Base-by-base conservation (phyloP, 1,139 yeast species). In the Debaryomycetaceae sp. region DNA sequence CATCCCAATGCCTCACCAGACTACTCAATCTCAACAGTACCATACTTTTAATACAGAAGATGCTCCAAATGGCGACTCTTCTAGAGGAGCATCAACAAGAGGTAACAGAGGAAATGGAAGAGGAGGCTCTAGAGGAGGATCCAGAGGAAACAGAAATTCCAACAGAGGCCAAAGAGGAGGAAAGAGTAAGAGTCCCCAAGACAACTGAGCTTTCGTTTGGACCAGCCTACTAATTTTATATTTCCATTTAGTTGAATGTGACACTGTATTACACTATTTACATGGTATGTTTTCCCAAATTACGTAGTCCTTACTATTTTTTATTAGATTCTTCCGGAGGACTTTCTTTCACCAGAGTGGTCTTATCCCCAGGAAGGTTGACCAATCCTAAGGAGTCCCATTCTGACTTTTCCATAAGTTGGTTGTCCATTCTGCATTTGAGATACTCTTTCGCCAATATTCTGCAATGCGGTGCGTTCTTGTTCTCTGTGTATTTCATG, bases 381-480 rank as follows among this genome's bases (percentile, higher is more conserved):
- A 66, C 61, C 39, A 90, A 72, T 0, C 97, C 97, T 42, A 90
- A 68, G 45, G 87, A 82, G 42, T 79, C 81, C 97, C 97, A 90
- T 24, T 80, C 83, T 41, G 87, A 89, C 51, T 72, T 62, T 31
- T 85, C 95, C 97, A 90, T 90, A 42, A 90, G 70, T 45, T 88
- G 86, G 60, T 90, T 75, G 43, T 88, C 90, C 98, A 93, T 93
- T 52, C 99, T 72, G 61, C 99, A 93, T 43, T 81, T 78, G 46
- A 93, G 70, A 59, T 91, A 93, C 36, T 72, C 76, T 57, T 88
- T 89, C 9, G 98, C 97, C 44, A 91, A 68, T 2, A 85, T 62
- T 40, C 98, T 73, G 64, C 99, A 90, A 60, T 89, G 88, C 31
- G 93, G 89, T 5, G 97, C 95, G 63, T 91, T 90, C 55, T 83